Percentiles rank a stretch among this genome's conserved stretches.
Evolutionary conservation across 768 basidiomycete genomes (phyloP).

Genomic region (Lyophyllum semitale): DNA sequence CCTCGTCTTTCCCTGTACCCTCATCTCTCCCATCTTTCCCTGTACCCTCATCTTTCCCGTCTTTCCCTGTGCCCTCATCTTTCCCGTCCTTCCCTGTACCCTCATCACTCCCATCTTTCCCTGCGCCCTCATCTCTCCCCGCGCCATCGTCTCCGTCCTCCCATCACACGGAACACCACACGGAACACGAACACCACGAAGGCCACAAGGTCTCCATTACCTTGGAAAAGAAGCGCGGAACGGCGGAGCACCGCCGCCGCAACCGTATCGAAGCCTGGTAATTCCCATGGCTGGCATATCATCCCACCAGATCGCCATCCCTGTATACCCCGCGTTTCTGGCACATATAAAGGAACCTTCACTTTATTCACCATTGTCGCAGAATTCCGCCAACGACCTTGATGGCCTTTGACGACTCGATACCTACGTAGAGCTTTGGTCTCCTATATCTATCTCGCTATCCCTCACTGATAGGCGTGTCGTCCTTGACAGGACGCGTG

Average conservation of each 20-base stretch:
- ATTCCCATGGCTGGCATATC: background rate
- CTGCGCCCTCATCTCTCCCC: background rate
- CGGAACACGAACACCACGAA: no score
- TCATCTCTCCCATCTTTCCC: no score
- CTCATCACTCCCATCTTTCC: background rate
- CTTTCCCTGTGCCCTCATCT: no score
- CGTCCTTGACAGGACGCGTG: no score
- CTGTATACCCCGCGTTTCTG: constrained; percentile 1
- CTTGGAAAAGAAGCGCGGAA: background rate
- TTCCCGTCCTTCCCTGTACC: background rate
- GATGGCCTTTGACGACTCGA: constrained; percentile 10
- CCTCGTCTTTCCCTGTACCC: no score
- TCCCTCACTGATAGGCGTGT: no score
- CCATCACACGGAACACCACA: no score
- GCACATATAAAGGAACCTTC: background rate
- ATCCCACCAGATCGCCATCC: background rate
- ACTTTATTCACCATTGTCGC: constrained; percentile 2
- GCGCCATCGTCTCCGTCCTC: background rate
- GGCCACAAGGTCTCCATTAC: background rate
- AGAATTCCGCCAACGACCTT: constrained; percentile 6
- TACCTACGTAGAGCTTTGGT: constrained; percentile 4
- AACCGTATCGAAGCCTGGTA: constrained; percentile 2
- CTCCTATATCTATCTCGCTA: background rate
- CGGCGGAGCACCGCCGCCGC: constrained; percentile 4
- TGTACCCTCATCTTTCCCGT: no score